phyloP scores from a whole-genome alignment of 2,329 filamentous ascomycete species.

The Gaeumannomyces sp. region DNA sequence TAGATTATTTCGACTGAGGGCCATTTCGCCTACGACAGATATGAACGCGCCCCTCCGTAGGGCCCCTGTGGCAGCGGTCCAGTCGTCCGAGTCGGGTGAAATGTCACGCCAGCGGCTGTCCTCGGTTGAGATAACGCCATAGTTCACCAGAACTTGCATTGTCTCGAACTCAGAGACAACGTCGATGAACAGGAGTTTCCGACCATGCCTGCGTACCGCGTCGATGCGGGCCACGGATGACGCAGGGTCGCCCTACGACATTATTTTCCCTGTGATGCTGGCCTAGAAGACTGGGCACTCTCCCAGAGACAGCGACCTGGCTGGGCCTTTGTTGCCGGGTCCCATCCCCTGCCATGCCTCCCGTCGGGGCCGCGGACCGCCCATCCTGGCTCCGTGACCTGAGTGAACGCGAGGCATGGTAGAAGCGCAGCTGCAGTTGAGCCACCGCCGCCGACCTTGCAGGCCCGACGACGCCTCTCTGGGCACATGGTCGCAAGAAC shows the following conservation, averaged over 20 bases:
- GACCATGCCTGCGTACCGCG: slow-evolving; percentile 64
- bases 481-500: slow-evolving; percentile 52
- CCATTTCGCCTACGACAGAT: slow-evolving; percentile 64
- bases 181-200: slow-evolving; percentile 79
- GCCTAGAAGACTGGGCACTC: background rate
- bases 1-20: slow-evolving; percentile 65
- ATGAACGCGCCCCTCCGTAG: slow-evolving; percentile 79
- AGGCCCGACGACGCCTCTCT: slow-evolving; percentile 26
- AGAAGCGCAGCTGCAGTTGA: slow-evolving; percentile 36
- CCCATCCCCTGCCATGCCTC: no score
- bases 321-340: background rate
- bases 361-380: no score
- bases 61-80: slow-evolving; percentile 20
- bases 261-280: background rate
- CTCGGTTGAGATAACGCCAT: slow-evolving; percentile 32
- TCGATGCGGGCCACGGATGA: slow-evolving; percentile 61
- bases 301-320: background rate
- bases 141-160: slow-evolving; percentile 72
- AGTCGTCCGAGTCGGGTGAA: background rate
- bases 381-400: background rate
- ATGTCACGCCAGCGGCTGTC: background rate
- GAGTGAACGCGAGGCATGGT: slow-evolving; percentile 32
- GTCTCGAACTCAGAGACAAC: slow-evolving; percentile 65
- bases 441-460: slow-evolving; percentile 18
- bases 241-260: background rate